Evolutionary conservation across 768 basidiomycete genomes (phyloP).

Genomic region (Pisolithus sp.): DNA sequence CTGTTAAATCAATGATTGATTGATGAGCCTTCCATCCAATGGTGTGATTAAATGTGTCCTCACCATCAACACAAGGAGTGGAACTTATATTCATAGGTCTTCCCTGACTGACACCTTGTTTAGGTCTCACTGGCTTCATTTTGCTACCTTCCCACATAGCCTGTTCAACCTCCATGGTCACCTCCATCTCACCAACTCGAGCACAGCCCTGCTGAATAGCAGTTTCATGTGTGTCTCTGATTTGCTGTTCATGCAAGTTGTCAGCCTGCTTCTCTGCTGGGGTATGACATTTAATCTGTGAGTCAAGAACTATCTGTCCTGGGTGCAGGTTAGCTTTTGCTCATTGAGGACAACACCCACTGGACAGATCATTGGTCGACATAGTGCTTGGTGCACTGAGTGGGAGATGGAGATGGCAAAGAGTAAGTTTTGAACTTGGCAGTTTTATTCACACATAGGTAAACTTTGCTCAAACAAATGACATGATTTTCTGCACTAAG

Average conservation of each 20-base stretch:
- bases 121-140: neutral
- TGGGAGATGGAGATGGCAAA: too few species aligned
- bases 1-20: neutral
- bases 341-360: too few species aligned
- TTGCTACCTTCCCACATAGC: neutral
- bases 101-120: neutral
- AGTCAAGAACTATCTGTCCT: too few species aligned
- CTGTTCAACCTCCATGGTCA: neutral
- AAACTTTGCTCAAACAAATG: too few species aligned
- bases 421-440: too few species aligned
- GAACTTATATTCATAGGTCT: neutral
- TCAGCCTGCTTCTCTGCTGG: neutral
- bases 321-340: too few species aligned
- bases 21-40: neutral
- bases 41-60: neutral
- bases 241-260: neutral
- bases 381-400: too few species aligned
- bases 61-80: neutral
- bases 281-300: neutral
- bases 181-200: neutral
- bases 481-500: too few species aligned
- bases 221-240: neutral
- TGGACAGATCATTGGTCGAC: too few species aligned
- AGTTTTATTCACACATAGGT: too few species aligned
- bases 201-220: neutral